Conservation (phyloP, 2,329 filamentous ascomycete species). For the Coleophoma cylindrospora region DNA sequence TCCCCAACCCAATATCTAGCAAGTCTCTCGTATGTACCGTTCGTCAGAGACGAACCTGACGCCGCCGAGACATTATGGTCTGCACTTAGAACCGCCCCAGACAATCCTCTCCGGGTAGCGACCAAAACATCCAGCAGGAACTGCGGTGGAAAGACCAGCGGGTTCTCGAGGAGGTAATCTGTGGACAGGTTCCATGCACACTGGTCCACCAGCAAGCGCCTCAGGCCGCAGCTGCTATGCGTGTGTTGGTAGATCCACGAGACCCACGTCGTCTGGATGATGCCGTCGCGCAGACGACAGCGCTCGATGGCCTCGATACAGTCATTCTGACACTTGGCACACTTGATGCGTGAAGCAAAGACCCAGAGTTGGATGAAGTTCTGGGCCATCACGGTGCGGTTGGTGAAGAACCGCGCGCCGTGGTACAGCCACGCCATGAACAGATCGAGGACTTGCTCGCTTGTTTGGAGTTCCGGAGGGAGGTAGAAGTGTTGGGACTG, state of each 20-base stretch:
- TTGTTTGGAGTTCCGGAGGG: background rate
- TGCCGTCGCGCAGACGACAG: background rate
- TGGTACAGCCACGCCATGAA: conserved; percentile 9
- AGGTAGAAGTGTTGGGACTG: background rate
- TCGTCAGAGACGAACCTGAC: no score
- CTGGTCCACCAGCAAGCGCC: conserved; percentile 8
- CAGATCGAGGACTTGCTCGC: background rate
- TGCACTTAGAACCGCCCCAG: no score
- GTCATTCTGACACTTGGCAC: conserved; percentile 3
- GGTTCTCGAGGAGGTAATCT: no score
- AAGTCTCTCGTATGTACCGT: no score
- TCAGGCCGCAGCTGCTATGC: background rate
- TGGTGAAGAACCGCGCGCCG: background rate
- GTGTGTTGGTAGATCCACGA: conserved; percentile 5
- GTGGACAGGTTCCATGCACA: conserved; percentile 3
- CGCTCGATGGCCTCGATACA: conserved; percentile 7
- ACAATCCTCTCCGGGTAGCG: no score
- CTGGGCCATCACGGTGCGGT: background rate
- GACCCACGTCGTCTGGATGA: conserved; percentile 1
- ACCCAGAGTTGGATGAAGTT: conserved; percentile 8
- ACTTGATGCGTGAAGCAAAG: conserved; percentile 2
- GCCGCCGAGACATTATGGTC: no score
- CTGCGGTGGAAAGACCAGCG: no score
- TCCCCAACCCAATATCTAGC: no score
- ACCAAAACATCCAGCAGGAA: no score